phyloP scores from a whole-genome alignment of 2,329 filamentous ascomycete species.

The Fusarium sp. region DNA sequence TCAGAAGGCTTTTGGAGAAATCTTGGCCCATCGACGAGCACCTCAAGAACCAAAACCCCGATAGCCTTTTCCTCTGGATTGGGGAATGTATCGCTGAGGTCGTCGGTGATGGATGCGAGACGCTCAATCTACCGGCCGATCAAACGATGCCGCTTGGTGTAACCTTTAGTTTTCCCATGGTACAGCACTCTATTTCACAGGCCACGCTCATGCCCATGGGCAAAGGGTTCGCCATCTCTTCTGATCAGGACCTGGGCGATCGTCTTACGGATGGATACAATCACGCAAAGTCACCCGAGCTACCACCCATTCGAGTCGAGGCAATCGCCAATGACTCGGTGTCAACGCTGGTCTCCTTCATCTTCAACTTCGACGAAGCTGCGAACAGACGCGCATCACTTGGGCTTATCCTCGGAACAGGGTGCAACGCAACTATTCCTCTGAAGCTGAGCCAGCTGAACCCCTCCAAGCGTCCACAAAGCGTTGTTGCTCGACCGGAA shows the following conservation, averaged over 20 bases:
- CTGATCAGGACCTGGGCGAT: conserved; percentile 70
- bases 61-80: conserved; percentile 85
- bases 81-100: conserved; percentile 81
- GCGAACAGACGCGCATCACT: conserved; percentile 76
- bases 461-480: conserved; percentile 69
- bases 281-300: conserved; percentile 57
- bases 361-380: conserved; percentile 75
- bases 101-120: conserved; percentile 68
- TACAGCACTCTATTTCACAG: conserved; percentile 71
- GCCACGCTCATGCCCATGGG: conserved; percentile 77
- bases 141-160: conserved; percentile 73
- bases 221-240: conserved; percentile 75
- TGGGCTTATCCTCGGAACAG: conserved; percentile 85
- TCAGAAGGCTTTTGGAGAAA: conserved; percentile 73
- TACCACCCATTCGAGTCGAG: conserved; percentile 77
- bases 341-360: conserved; percentile 81
- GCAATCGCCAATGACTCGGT: conserved; percentile 88
- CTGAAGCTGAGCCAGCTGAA: conserved; percentile 74
- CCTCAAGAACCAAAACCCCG: conserved; percentile 79
- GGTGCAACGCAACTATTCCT: conserved; percentile 84
- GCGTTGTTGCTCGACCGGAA: conserved; percentile 63
- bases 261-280: conserved; percentile 71
- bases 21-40: conserved; percentile 81
- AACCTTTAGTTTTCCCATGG: conserved; percentile 79
- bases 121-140: conserved; percentile 57